Evolutionary conservation across 2,329 filamentous ascomycete genomes (phyloP), one percentile per base, ranked within the genome.

Genomic region (Biscogniauxia sp.): DNA sequence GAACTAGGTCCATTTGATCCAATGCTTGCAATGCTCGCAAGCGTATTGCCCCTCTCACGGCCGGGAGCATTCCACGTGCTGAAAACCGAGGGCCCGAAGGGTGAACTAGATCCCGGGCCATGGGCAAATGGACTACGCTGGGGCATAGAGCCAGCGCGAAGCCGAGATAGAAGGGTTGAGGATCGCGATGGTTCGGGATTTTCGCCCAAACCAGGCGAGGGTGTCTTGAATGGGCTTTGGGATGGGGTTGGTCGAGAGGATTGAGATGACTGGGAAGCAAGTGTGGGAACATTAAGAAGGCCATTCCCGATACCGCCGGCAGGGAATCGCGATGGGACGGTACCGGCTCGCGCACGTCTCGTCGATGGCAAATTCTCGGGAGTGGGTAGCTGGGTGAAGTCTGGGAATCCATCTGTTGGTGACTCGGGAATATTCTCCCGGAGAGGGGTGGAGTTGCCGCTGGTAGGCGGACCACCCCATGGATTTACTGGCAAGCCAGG

Each of bases 401-500:
- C 93, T 61, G 95, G 93, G 70, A 98, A 98, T 68, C 91, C 94
- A 79, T 97, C 94, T 67, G 91, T 95, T 32, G 95, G 95, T 41
- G 94, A 97, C 78, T 99, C 95, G 65, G 94, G 93, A 63, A 99
- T 98, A 67, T 94, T 97, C 80, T 98, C 95, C 72, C 95, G 92
- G 56, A 99, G 85, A 68, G 95, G 95, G 51, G 94, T 97, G 20
- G 94, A 97, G 76, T 97, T 94, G 66, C 94, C 95, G 75, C 94
- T 97, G 59, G 94, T 97, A 54, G 95, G 94, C 67, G 95, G 94
- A 11, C 95, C 94, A 82, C 93, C 93, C 95, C 95, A 98, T 51
- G 90, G 89, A 72, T 88, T 87, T 56, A 89, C 77, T 76, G 82
- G 83, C 71, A 85, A 83, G 72, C 82, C 88, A 74, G 81, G 80